Percentiles rank a stretch among this genome's conserved stretches.
phyloP scores from a whole-genome alignment of 2,329 filamentous ascomycete genomes.

The Pseudogymnoascus sp. region DNA sequence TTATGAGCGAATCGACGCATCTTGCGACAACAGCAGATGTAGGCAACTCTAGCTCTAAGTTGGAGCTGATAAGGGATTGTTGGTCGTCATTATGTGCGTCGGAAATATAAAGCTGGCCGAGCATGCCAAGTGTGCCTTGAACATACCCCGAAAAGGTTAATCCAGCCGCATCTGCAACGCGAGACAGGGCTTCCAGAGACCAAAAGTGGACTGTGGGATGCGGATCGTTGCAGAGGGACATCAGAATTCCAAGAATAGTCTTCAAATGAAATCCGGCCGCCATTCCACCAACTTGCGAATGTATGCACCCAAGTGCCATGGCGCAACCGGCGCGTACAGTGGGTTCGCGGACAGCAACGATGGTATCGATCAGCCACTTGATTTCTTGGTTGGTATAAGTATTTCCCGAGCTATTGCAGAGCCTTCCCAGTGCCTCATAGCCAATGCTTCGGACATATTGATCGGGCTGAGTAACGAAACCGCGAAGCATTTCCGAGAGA shows the following conservation, averaged over 20 bases:
- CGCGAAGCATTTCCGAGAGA: constrained; percentile 64
- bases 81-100: constrained; percentile 88
- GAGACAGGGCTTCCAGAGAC: constrained; percentile 80
- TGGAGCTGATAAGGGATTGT: constrained; percentile 72
- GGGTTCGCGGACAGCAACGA: constrained; percentile 87
- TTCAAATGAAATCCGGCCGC: constrained; percentile 93
- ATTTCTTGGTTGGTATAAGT: constrained; percentile 83
- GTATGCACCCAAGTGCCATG: constrained; percentile 85
- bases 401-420: constrained; percentile 73
- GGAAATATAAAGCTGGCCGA: constrained; percentile 84
- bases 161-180: constrained; percentile 85
- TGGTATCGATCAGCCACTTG: constrained; percentile 86
- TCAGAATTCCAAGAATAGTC: constrained; percentile 94
- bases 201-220: constrained; percentile 95
- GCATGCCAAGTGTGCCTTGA: constrained; percentile 82
- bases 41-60: constrained; percentile 77
- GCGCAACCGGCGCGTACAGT: constrained; percentile 90
- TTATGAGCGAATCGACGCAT: constrained; percentile 91
- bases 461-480: constrained; percentile 75
- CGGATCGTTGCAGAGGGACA: constrained; percentile 92
- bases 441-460: constrained; percentile 79
- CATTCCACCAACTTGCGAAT: constrained; percentile 95
- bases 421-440: constrained; percentile 73
- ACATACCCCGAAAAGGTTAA: constrained; percentile 88
- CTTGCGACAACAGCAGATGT: constrained; percentile 77